A percentile compares a stretch with the other conserved stretches of the same genome.
Evolutionary conservation across 768 basidiomycete species (phyloP).

Genomic region (Phylloporus arenicola): DNA sequence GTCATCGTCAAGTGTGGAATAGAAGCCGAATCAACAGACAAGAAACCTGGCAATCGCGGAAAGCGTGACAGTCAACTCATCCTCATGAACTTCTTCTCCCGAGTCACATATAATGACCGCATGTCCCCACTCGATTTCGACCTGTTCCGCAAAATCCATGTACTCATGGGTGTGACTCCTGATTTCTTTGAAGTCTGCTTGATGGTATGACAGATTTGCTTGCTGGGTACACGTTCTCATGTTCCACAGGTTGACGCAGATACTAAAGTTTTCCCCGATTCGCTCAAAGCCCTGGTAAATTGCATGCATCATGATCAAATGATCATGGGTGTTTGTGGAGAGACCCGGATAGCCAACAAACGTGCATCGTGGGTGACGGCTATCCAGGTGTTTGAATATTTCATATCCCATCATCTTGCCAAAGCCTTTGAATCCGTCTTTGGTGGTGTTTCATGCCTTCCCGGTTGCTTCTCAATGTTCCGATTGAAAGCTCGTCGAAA

Average conservation of each 20-base stretch:
- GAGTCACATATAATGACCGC: slow-evolving; percentile 98
- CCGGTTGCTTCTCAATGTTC: slow-evolving; percentile 99
- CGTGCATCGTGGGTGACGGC: slow-evolving; percentile 97
- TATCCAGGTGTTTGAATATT: slow-evolving; percentile 98
- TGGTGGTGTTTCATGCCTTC: slow-evolving; percentile 97
- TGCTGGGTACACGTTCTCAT: slow-evolving; percentile 8
- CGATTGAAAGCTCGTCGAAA: slow-evolving; percentile 88
- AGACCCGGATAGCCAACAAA: slow-evolving; percentile 98
- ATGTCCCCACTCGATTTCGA: slow-evolving; percentile 98
- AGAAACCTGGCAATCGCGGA: slow-evolving; percentile 96
- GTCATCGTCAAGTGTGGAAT: slow-evolving; percentile 96
- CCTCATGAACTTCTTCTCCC: slow-evolving; percentile 99
- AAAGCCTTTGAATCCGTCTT: slow-evolving; percentile 99
- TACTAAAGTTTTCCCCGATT: slow-evolving; percentile 90
- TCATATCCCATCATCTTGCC: slow-evolving; percentile 96
- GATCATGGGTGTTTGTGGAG: slow-evolving; percentile 99
- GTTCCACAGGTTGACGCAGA: slow-evolving; percentile 88
- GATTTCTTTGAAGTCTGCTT: slow-evolving; percentile 97
- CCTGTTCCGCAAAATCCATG: slow-evolving; percentile 93
- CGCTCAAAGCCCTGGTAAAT: slow-evolving; percentile 87
- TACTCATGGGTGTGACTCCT: slow-evolving; percentile 97
- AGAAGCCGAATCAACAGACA: slow-evolving; percentile 76
- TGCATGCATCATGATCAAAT: slow-evolving; percentile 98
- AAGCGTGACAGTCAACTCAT: slow-evolving; percentile 98
- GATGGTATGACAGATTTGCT: slow-evolving; percentile 62